phyloP scores from a whole-genome alignment of 2,329 filamentous ascomycete species.

The Fusarium odoratissimum region DNA sequence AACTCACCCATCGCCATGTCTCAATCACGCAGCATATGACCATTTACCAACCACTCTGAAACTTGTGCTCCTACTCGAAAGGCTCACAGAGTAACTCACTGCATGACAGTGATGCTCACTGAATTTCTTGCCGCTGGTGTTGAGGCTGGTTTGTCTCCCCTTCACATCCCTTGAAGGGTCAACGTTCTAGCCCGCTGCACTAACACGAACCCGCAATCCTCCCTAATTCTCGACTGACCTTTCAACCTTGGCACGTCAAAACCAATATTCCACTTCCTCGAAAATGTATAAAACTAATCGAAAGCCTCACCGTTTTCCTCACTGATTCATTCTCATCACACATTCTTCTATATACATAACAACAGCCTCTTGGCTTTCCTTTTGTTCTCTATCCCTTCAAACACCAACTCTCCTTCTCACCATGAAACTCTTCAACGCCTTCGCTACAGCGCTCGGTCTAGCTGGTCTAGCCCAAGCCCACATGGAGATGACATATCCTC shows the following conservation, averaged over 20 bases:
- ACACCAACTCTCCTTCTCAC: neutral
- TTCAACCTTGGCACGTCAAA: conserved; percentile 9
- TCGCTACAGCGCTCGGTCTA: conserved; percentile 55
- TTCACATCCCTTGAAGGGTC: neutral
- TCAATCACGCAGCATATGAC: conserved; percentile 6
- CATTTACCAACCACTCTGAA: neutral
- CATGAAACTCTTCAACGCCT: conserved; percentile 23
- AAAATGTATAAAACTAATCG: conserved; percentile 27
- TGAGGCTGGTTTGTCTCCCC: neutral
- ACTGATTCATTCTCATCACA: neutral
- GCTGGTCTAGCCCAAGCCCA: conserved; percentile 60
- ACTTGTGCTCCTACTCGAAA: neutral
- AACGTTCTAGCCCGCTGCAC: conserved; percentile 21
- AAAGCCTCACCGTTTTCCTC: neutral
- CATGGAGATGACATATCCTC: conserved; percentile 65
- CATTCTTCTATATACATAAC: neutral
- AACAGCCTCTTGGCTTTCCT: conserved; percentile 1
- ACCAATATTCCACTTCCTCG: neutral
- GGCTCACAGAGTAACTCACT: neutral
- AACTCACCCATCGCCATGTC: neutral
- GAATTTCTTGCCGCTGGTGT: neutral
- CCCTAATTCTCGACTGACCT: conserved; percentile 19
- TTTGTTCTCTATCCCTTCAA: neutral
- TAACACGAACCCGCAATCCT: conserved; percentile 34
- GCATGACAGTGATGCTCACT: neutral